phyloP scores from a whole-genome alignment of 2,329 filamentous ascomycete genomes.

The Fusarium sp. region DNA sequence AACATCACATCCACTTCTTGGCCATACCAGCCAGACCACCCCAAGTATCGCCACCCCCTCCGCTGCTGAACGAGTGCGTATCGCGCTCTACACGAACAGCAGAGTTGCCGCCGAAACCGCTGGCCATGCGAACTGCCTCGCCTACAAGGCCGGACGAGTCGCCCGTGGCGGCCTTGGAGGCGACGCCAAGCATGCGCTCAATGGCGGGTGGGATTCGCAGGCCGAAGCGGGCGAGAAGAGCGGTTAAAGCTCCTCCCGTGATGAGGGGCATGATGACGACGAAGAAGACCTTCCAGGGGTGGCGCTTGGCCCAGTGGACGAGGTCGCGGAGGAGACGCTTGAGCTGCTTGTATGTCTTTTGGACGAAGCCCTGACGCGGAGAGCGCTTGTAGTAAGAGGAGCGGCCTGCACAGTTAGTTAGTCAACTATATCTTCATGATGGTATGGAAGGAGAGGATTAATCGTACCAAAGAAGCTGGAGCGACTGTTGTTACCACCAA shows the following conservation, averaged over 20 bases:
- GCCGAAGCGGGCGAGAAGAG: conserved; percentile 82
- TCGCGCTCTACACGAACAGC: conserved; percentile 49
- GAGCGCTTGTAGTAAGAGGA: conserved; percentile 82
- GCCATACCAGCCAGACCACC: conserved; percentile 53
- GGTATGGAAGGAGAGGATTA: conserved; percentile 33
- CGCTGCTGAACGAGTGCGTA: conserved; percentile 50
- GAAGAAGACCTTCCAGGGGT: conserved; percentile 89
- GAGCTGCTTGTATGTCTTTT: conserved; percentile 78
- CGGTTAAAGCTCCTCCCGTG: conserved; percentile 83
- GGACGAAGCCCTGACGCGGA: conserved; percentile 82
- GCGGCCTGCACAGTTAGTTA: conserved; percentile 52
- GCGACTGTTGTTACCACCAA: conserved; percentile 57
- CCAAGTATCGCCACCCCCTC: conserved; percentile 48
- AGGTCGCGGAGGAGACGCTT: conserved; percentile 84
- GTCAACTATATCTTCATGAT: not conserved
- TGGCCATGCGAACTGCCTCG: conserved; percentile 67
- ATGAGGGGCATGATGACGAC: conserved; percentile 88
- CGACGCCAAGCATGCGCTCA: conserved; percentile 67
- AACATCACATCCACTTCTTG: conserved; percentile 55
- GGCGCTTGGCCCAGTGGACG: conserved; percentile 80
- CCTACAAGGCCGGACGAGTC: conserved; percentile 62
- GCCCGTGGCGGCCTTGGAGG: conserved; percentile 60
- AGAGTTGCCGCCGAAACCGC: conserved; percentile 45
- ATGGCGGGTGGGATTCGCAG: conserved; percentile 76
- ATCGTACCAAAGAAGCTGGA: conserved; percentile 60